phyloP scores from a whole-genome alignment of 768 basidiomycete species.

The Termitomyces sp. region DNA sequence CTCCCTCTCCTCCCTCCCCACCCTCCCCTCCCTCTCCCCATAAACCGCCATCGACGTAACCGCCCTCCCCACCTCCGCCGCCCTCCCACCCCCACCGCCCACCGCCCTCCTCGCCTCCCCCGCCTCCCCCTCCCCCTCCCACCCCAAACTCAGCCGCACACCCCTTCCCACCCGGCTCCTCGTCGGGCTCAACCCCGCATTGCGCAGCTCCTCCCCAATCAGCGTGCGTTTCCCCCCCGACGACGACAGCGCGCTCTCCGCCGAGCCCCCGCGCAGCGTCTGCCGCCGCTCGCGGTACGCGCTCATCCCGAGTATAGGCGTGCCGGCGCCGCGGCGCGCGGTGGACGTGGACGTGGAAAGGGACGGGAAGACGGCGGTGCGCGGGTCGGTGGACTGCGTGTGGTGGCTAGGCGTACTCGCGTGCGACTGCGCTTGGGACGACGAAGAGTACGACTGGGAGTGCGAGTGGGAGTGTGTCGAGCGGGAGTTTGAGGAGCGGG shows the following conservation, averaged over 20 bases:
- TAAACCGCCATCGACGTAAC: conserved; percentile 57
- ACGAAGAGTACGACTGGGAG: conserved; percentile 1
- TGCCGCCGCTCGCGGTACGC: conserved; percentile 47
- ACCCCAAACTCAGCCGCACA: conserved; percentile 11
- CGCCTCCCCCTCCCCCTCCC: conserved; percentile 5
- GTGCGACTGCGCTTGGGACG: not conserved
- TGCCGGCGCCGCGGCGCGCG: not conserved
- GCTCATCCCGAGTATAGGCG: conserved; percentile 15
- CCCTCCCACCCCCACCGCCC: not conserved
- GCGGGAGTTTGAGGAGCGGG: not conserved
- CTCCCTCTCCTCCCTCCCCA: not conserved
- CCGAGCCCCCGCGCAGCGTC: conserved; percentile 60
- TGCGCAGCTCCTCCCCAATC: conserved; percentile 64
- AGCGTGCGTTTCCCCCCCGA: conserved; percentile 44
- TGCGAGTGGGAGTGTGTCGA: not conserved
- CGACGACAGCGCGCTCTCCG: conserved; percentile 53
- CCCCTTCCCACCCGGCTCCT: conserved; percentile 11
- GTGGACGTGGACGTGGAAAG: not conserved
- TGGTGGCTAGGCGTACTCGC: not conserved
- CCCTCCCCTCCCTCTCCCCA: conserved; percentile 9
- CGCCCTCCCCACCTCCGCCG: conserved; percentile 21
- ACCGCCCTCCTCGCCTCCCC: conserved; percentile 10
- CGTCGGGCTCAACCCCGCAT: conserved; percentile 59
- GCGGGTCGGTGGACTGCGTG: not conserved
- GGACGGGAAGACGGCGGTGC: not conserved